Percentiles rank a stretch among this genome's conserved stretches.
Evolutionary conservation across 1,284 basidiomycete species (phyloP).

Genomic region (Rhodotorula sp.): DNA sequence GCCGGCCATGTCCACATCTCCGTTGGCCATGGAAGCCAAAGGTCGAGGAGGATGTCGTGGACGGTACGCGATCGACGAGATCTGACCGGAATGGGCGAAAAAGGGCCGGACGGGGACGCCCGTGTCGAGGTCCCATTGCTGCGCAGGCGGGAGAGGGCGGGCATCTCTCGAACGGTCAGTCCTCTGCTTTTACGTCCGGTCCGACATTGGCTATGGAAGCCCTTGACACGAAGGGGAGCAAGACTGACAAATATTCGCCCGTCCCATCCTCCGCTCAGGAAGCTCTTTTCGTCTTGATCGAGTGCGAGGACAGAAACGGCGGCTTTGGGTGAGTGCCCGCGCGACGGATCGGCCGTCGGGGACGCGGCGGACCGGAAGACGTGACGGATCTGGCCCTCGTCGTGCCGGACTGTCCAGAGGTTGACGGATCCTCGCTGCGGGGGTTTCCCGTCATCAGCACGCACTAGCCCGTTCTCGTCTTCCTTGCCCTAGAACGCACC

Average conservation of each 20-base stretch:
- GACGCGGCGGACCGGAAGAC: conserved; percentile 54
- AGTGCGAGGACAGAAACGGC: conserved; percentile 83
- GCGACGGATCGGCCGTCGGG: neutral
- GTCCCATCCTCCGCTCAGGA: conserved; percentile 94
- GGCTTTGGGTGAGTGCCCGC: conserved; percentile 58
- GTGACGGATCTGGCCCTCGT: conserved; percentile 76
- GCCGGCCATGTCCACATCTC: conserved; percentile 40
- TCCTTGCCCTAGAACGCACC: conserved; percentile 55
- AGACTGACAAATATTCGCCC: conserved; percentile 73
- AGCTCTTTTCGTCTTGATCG: conserved; percentile 73
- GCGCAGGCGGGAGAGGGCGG: conserved; percentile 17
- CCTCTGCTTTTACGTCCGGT: neutral
- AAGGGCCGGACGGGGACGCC: conserved; percentile 77
- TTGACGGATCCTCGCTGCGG: conserved; percentile 77
- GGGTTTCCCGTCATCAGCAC: neutral
- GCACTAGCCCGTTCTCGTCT: neutral
- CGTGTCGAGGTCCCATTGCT: conserved; percentile 98
- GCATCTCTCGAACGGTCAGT: neutral
- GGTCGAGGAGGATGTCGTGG: conserved; percentile 54
- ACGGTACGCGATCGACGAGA: conserved; percentile 75
- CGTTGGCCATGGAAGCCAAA: conserved; percentile 42
- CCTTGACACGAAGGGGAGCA: neutral
- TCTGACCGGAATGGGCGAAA: conserved; percentile 78
- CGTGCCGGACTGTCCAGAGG: conserved; percentile 86
- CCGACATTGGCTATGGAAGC: no score